Conservation (phyloP, 192 early-diverging fungal species). For the Backusella psychrophila region DNA sequence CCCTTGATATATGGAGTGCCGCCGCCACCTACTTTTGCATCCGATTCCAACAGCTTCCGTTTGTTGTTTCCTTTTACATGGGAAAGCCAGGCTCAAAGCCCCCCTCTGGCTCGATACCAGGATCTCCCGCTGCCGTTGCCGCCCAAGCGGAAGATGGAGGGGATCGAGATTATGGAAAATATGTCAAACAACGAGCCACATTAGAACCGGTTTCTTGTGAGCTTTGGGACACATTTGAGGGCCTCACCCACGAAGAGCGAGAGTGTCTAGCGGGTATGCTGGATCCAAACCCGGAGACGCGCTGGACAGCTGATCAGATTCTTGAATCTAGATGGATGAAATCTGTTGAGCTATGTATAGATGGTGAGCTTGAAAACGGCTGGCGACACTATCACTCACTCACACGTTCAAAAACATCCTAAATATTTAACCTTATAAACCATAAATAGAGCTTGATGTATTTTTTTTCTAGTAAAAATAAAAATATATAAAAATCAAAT, state of each 20-base stretch:
- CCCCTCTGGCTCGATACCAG: not conserved
- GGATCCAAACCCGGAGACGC: constrained; percentile 37
- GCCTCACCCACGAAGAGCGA: constrained; percentile 17
- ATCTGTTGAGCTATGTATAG: constrained; percentile 40
- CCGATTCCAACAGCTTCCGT: constrained; percentile 57
- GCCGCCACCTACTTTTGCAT: constrained; percentile 90
- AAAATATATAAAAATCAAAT: not conserved
- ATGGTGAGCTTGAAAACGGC: constrained; percentile 28
- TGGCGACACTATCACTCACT: constrained; percentile 22
- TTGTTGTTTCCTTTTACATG: constrained; percentile 15
- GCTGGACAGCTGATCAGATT: constrained; percentile 42
- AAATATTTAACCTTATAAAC: not conserved
- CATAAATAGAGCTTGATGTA: not conserved
- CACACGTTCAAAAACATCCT: constrained; percentile 2
- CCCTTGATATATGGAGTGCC: constrained; percentile 88
- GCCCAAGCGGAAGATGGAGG: constrained; percentile 23
- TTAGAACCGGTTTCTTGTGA: constrained; percentile 13
- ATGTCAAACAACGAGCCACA: constrained; percentile 16
- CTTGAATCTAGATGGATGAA: constrained; percentile 42
- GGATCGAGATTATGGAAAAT: constrained; percentile 14
- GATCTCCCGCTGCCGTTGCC: constrained; percentile 26
- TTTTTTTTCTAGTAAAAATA: not conserved
- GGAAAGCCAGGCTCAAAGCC: not conserved
- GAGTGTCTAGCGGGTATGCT: constrained; percentile 36
- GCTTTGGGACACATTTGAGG: constrained; percentile 14